Percentiles rank a stretch among this genome's conserved stretches.
Evolutionary conservation across 2,329 filamentous ascomycete genomes (phyloP).

Genomic region (Cercospora nicotianae): DNA sequence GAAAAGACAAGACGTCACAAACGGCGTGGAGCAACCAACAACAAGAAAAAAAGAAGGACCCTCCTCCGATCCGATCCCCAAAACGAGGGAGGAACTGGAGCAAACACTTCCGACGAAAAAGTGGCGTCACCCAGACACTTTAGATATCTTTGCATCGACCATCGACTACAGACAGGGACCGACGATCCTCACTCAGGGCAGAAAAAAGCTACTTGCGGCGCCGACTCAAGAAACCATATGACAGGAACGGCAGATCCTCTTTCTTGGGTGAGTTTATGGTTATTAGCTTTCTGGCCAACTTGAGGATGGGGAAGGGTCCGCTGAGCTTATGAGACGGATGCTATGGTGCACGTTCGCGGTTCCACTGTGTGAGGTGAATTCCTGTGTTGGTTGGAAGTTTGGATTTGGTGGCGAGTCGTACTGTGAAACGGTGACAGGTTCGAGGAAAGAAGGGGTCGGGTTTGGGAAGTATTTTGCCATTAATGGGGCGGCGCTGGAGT

Average conservation of each 20-base stretch:
- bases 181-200: not conserved
- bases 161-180: not conserved
- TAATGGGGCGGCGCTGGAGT: not conserved
- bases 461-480: not conserved
- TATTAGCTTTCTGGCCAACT: not conserved
- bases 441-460: not conserved
- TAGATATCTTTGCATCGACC: not conserved
- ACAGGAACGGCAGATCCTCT: not conserved
- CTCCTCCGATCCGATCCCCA: not conserved
- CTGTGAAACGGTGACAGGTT: not conserved
- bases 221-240: conserved; percentile 1
- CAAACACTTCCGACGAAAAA: not conserved
- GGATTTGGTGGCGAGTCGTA: not conserved
- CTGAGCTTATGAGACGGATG: not conserved
- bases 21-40: not conserved
- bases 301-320: not conserved
- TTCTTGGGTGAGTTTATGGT: not conserved
- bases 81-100: not conserved
- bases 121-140: not conserved
- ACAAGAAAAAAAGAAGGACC: not conserved
- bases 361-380: not conserved
- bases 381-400: not conserved
- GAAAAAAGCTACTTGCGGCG: not conserved
- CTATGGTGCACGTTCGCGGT: not conserved
- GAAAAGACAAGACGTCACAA: not conserved